Evolutionary conservation across 139 green algal species (phyloP).

Genomic region (Chlorella sp.): DNA sequence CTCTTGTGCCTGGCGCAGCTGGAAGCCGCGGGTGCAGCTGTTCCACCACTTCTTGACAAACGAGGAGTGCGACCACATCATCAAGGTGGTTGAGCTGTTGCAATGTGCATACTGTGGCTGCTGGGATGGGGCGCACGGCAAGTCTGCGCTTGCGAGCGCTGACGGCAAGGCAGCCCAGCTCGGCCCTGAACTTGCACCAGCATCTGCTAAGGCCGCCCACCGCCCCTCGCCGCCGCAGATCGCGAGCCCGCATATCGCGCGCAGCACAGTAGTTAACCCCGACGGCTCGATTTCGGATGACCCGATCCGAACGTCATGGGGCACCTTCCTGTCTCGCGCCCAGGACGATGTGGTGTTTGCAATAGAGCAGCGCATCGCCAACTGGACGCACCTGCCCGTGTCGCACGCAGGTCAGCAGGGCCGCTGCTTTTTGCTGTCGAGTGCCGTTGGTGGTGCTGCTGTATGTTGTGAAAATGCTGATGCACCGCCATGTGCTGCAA

Average conservation of each 20-base stretch:
- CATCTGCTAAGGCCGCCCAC: background rate
- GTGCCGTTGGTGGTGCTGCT: background rate
- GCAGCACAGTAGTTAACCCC: constrained; percentile 62
- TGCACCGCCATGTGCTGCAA: too few relatives aligned
- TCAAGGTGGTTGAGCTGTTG: background rate
- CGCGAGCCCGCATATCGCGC: constrained; percentile 39
- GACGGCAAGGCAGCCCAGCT: too few relatives aligned
- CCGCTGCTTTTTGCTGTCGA: background rate
- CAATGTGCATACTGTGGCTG: background rate
- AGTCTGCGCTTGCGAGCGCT: background rate
- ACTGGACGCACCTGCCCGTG: constrained; percentile 75
- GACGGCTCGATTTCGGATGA: constrained; percentile 23
- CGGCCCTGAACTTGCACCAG: background rate
- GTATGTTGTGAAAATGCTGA: background rate
- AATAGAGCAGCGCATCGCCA: constrained; percentile 66
- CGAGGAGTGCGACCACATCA: constrained; percentile 55
- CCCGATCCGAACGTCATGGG: constrained; percentile 63
- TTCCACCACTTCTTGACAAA: constrained; percentile 43
- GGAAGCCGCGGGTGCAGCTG: too few relatives aligned
- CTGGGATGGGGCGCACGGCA: background rate
- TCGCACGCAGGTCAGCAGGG: background rate
- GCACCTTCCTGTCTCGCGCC: constrained; percentile 58
- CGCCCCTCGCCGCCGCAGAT: background rate
- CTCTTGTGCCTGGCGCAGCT: too few relatives aligned
- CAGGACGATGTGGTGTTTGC: constrained; percentile 59